Evolutionary conservation across 1,284 basidiomycete species (phyloP).

Genomic region (Cerrena zonata): DNA sequence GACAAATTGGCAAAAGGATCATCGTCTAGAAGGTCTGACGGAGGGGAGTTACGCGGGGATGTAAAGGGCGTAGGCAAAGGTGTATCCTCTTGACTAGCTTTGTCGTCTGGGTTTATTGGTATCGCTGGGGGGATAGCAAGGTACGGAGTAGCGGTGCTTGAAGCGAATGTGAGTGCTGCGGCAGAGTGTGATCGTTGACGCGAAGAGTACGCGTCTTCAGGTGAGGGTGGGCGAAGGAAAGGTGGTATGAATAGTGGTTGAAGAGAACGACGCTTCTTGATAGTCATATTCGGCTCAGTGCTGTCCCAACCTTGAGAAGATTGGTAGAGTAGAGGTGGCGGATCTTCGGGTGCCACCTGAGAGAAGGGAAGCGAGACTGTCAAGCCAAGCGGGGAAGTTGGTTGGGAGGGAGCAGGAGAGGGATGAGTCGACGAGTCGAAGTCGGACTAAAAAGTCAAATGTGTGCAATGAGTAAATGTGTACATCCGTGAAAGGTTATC

Average conservation of each 20-base stretch:
- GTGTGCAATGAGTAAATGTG: neutral
- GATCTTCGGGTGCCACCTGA: neutral
- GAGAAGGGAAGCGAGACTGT: neutral
- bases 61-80: constrained; percentile 13
- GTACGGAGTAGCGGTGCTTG: constrained; percentile 2
- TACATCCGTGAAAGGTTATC: neutral
- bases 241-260: constrained; percentile 44
- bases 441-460: neutral
- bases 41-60: constrained; percentile 25
- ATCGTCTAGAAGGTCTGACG: constrained; percentile 52
- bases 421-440: neutral
- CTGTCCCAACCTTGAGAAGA: neutral
- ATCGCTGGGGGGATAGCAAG: constrained; percentile 13
- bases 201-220: constrained; percentile 15
- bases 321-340: neutral
- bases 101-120: constrained; percentile 14
- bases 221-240: constrained; percentile 31
- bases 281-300: constrained; percentile 1
- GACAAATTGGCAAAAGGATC: constrained; percentile 65
- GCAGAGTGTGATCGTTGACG: constrained; percentile 15
- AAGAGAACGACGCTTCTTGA: constrained; percentile 47
- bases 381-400: neutral
- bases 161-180: constrained; percentile 7
- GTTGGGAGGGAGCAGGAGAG: neutral
- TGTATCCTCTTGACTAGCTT: constrained; percentile 2